Evolutionary conservation across 768 basidiomycete genomes (phyloP).

Genomic region (Russula emetica): DNA sequence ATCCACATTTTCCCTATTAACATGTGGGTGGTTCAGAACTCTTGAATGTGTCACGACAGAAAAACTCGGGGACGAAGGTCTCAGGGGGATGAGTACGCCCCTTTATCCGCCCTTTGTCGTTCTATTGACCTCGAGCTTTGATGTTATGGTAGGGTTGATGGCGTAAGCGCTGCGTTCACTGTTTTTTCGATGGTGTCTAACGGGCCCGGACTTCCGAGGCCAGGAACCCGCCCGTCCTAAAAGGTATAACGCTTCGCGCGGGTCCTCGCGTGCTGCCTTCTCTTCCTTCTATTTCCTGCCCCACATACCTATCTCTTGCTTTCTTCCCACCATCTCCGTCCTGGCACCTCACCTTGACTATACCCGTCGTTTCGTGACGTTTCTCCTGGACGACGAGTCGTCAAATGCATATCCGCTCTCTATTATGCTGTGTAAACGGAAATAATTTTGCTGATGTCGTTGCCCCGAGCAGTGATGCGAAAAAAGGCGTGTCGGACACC

Average conservation of each 20-base stretch:
- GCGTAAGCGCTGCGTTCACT: constrained; percentile 12
- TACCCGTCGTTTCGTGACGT: constrained; percentile 13
- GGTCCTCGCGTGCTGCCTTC: constrained; percentile 7
- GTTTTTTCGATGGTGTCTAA: constrained; percentile 6
- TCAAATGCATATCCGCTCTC: constrained; percentile 23
- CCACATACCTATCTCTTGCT: constrained; percentile 3
- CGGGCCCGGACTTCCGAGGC: constrained; percentile 16
- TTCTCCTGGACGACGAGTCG: constrained; percentile 12
- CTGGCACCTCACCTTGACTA: constrained; percentile 14
- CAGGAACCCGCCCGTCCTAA: constrained; percentile 27
- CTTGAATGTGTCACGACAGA: neutral
- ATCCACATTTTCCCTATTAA: constrained; percentile 8
- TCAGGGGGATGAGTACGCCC: constrained; percentile 30
- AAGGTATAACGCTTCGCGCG: constrained; percentile 24
- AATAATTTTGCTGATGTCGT: constrained; percentile 18
- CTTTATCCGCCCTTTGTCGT: constrained; percentile 4
- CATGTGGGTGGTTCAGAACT: constrained; percentile 7
- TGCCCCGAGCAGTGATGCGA: constrained; percentile 12
- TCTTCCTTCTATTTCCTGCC: constrained; percentile 9
- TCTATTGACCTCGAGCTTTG: neutral
- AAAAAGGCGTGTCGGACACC: constrained; percentile 4
- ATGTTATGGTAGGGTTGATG: constrained; percentile 7
- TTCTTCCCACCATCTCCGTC: constrained; percentile 18
- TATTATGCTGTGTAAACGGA: constrained; percentile 24
- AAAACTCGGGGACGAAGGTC: constrained; percentile 17